Conservation (phyloP, 2,329 filamentous ascomycete species). For the Botrytis medusae region DNA sequence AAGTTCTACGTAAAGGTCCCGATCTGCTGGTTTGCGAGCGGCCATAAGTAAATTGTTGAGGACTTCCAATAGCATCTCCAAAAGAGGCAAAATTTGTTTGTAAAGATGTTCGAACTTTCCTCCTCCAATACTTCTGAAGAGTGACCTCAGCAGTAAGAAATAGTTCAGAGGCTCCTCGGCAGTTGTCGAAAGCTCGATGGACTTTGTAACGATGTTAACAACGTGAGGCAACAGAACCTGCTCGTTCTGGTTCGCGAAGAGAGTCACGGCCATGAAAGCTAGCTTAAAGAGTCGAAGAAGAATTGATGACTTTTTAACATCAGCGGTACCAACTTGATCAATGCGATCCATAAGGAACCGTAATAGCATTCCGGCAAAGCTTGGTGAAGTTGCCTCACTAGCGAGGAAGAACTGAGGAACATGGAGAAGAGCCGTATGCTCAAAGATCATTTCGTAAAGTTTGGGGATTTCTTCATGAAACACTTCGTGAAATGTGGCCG, state of each 20-base stretch:
- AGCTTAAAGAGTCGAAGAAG: slow-evolving; percentile 93
- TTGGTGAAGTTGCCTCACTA: slow-evolving; percentile 96
- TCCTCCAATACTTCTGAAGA: slow-evolving; percentile 95
- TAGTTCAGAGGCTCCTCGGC: slow-evolving; percentile 99
- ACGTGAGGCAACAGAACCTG: slow-evolving; percentile 93
- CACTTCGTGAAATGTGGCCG: slow-evolving; percentile 96
- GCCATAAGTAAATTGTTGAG: slow-evolving; percentile 92
- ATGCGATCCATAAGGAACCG: slow-evolving; percentile 97
- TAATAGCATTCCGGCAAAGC: slow-evolving; percentile 96
- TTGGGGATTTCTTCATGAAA: slow-evolving; percentile 97
- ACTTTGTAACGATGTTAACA: slow-evolving; percentile 95
- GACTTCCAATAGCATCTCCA: slow-evolving; percentile 97
- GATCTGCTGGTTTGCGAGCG: slow-evolving; percentile 83
- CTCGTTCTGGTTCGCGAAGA: slow-evolving; percentile 94
- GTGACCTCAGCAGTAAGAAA: slow-evolving; percentile 84
- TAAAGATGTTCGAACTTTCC: slow-evolving; percentile 97
- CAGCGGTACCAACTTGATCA: slow-evolving; percentile 87
- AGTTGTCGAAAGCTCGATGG: slow-evolving; percentile 91
- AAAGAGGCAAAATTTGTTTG: slow-evolving; percentile 91
- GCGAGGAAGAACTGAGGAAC: slow-evolving; percentile 97
- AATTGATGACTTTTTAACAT: slow-evolving; percentile 91
- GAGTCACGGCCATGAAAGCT: slow-evolving; percentile 97
- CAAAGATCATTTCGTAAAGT: slow-evolving; percentile 96
- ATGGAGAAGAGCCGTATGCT: slow-evolving; percentile 90
- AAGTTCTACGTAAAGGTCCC: slow-evolving; percentile 95